Evolutionary conservation across 2,329 filamentous ascomycete genomes (phyloP).

Genomic region (Apiospora saccharicola): DNA sequence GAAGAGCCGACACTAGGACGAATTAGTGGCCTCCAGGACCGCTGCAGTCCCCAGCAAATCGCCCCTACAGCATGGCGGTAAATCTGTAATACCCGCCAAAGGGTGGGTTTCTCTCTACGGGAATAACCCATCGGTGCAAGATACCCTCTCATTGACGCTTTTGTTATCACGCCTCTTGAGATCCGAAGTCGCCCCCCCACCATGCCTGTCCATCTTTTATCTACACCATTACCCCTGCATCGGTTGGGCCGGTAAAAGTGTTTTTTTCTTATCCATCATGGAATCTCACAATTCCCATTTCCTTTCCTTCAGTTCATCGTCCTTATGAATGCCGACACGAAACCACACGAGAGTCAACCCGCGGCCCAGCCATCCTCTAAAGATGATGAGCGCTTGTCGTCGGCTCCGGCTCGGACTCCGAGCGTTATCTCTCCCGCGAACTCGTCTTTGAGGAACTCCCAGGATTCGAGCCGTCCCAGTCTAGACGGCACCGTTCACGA

Average conservation of each 20-base stretch:
- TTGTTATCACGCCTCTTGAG: constrained; percentile 10
- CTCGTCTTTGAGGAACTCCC: constrained; percentile 7
- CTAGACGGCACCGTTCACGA: constrained; percentile 3
- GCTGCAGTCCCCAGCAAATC: constrained; percentile 5
- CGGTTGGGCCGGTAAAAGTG: background rate
- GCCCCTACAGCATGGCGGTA: constrained; percentile 10
- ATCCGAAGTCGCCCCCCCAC: constrained; percentile 19
- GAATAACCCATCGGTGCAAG: constrained; percentile 8
- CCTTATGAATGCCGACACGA: background rate
- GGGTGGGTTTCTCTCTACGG: constrained; percentile 4
- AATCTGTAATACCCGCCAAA: constrained; percentile 13
- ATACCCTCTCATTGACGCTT: background rate
- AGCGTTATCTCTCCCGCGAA: background rate
- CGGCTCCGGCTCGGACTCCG: constrained; percentile 13
- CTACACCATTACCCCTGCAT: background rate
- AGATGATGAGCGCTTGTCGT: background rate
- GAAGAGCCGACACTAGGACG: constrained; percentile 13
- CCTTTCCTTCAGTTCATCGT: background rate
- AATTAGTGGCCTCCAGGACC: background rate
- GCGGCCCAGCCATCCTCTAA: background rate
- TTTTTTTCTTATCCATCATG: background rate
- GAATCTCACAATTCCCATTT: background rate
- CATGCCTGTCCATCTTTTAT: constrained; percentile 5
- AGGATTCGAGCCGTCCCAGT: background rate
- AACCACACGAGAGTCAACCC: background rate